Base-by-base conservation (phyloP, 345 rosid species). In the Arabis hirsuta region DNA sequence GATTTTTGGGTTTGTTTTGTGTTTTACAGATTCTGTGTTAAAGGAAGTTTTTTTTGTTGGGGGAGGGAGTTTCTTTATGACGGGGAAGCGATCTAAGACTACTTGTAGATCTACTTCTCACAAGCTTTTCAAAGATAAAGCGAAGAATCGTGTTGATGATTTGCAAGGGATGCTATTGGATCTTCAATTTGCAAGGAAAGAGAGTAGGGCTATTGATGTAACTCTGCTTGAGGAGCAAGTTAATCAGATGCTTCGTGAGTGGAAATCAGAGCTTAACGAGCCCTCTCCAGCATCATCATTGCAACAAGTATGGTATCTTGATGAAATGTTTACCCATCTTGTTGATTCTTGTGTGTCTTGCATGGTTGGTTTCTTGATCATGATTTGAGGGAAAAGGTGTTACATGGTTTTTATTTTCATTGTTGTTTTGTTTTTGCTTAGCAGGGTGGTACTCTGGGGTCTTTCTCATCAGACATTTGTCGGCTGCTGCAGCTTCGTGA, bases 241-340 rank as follows among this genome's bases (percentile, higher is more conserved):
- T 10, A 97, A 96, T 78, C 99, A 96, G 90, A 96, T 92, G 99
- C 98, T 96, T 19, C 89, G 98, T 7, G 99, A 96, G 60, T 96
- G 99, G 99, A 96, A 92, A 78, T 68, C 98, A 0, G 99, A 96
- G 83, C 99, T 96, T 75, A 90, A 96, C 38, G 98, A 96, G 77
- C 97, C 99, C 4, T 92, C 99, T 76, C 97, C 99, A 0, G 92
- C 98, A 2, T 85, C 98, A 36, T 96, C 99, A 62, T 69, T 92
- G 89, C 99, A 92, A 80, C 99, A 96, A 77, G 99, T 96, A 86
- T 42, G 43, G 44, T 55, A 6, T 47, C 48, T 4, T 39, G 14
- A 34, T 41, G 38, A 7, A 42, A 39, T 19, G 7, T 29, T 29
- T 12, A 9, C 41, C 10, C 4, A 29, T 36, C 12, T 43, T 50